Evolutionary conservation across 108 stramenopile genomes (phyloP).

Genomic region (Aurantiochytrium sp.): DNA sequence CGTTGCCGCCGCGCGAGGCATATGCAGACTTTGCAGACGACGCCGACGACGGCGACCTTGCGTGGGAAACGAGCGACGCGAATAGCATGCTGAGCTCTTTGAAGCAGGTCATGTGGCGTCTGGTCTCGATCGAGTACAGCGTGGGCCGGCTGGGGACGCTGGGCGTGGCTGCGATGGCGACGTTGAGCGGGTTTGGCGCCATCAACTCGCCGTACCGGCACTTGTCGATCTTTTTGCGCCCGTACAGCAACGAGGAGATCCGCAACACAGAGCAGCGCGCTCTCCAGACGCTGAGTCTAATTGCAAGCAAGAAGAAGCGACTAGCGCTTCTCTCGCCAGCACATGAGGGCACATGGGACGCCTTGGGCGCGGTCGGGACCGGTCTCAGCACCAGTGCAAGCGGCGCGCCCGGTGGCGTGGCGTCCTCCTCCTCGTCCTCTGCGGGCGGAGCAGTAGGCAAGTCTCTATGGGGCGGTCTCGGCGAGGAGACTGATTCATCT

Average conservation of each 20-base stretch:
- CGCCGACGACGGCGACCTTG: neutral
- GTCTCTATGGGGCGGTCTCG: too few species aligned
- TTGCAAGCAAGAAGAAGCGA: neutral
- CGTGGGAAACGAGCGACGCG: neutral
- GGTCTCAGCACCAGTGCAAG: too few species aligned
- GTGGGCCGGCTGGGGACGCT: conserved; percentile 27
- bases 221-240: conserved; percentile 10
- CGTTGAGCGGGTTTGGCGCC: conserved; percentile 22
- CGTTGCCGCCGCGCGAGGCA: neutral
- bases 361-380: too few species aligned
- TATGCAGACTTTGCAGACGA: neutral
- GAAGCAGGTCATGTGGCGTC: neutral
- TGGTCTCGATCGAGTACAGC: neutral
- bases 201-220: neutral
- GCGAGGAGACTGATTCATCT: too few species aligned
- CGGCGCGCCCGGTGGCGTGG: too few species aligned
- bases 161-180: conserved; percentile 24
- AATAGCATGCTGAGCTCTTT: neutral
- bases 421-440: too few species aligned
- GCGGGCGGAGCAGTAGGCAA: too few species aligned
- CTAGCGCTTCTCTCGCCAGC: neutral
- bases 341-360: too few species aligned
- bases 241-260: neutral
- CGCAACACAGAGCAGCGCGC: neutral
- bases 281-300: neutral